Evolutionary conservation across 2,329 filamentous ascomycete genomes (phyloP), one percentile per base, ranked within the genome.

Genomic region (Gaeumannomyces tritici): DNA sequence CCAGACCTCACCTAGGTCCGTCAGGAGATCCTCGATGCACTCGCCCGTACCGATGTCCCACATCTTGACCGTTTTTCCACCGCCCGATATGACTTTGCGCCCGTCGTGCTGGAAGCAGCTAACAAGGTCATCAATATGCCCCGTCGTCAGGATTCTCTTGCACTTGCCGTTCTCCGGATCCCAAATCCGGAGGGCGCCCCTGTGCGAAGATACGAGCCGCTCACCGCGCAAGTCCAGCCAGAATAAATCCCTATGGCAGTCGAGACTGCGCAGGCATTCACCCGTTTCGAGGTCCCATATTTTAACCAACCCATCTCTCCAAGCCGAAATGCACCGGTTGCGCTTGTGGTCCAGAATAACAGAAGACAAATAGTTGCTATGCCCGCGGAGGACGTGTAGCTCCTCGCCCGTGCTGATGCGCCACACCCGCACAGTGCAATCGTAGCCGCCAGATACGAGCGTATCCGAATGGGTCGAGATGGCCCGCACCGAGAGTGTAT

Each of bases 31-130:
- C 67, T 93, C 90, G 61, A 96, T 87, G 73, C 92, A 97, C 69
- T 97, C 90, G 59, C 95, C 95, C 1, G 89, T 96, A 69, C 87
- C 86, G 60, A 97, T 89, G 71, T 99, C 91, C 95, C 95, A 99
- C 91, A 99, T 96, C 80, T 99, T 99, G 66, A 99, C 80, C 4
- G 91, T 97, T 70, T 93, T 88, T 73, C 99, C 95, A 64, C 91
- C 96, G 62, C 95, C 95, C 55, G 91, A 96, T 63, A 99, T 96
- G 47, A 99, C 93, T 73, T 99, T 99, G 67, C 93, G 89, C 0
- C 89, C 91, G 72, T 99, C 95, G 69, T 99, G 95, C 75, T 99
- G 95, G 75, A 99, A 99, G 74, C 95, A 99, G 5, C 95, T 99
- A 66, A 99, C 99, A 89, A 74, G 62, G 27, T 95, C 95, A 47